Conservation (phyloP, 2,329 filamentous ascomycete species). For the Ceratocystis eucalypticola region DNA sequence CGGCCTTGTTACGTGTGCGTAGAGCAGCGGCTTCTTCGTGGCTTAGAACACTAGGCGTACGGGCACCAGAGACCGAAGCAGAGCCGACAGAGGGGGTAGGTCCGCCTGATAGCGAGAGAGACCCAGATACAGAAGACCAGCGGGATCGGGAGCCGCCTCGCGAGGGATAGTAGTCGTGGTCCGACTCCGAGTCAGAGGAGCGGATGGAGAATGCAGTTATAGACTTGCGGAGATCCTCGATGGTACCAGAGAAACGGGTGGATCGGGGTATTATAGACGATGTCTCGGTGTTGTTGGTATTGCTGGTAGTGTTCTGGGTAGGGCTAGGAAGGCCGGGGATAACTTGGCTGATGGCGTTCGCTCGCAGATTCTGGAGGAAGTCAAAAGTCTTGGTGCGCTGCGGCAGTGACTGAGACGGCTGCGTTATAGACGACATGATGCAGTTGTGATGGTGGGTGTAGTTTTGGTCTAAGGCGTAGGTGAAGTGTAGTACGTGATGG, state of each 20-base stretch:
- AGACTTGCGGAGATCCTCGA: constrained; percentile 20
- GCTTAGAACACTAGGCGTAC: constrained; percentile 2
- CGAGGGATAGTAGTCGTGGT: constrained; percentile 17
- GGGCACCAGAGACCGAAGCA: background rate
- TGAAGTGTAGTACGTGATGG: too few species aligned
- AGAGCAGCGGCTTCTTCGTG: background rate
- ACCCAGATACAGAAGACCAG: constrained; percentile 17
- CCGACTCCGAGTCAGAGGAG: constrained; percentile 17
- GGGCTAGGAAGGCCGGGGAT: constrained; percentile 13
- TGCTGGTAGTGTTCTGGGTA: background rate
- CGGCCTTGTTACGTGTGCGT: constrained; percentile 8
- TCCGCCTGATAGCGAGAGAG: constrained; percentile 1
- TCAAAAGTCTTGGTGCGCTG: constrained; percentile 16
- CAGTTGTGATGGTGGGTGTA: background rate
- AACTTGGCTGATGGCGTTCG: constrained; percentile 9
- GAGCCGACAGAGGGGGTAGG: background rate
- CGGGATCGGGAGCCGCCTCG: constrained; percentile 4
- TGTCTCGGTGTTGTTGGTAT: background rate
- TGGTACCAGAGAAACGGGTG: constrained; percentile 15
- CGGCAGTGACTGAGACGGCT: constrained; percentile 1
- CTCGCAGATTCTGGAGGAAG: constrained; percentile 16
- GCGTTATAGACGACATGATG: constrained; percentile 6
- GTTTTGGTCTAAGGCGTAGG: background rate
- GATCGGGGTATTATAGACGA: constrained; percentile 13
- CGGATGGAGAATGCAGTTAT: constrained; percentile 19